phyloP scores from a whole-genome alignment of 768 basidiomycete species.

The Pleurotus djamor region DNA sequence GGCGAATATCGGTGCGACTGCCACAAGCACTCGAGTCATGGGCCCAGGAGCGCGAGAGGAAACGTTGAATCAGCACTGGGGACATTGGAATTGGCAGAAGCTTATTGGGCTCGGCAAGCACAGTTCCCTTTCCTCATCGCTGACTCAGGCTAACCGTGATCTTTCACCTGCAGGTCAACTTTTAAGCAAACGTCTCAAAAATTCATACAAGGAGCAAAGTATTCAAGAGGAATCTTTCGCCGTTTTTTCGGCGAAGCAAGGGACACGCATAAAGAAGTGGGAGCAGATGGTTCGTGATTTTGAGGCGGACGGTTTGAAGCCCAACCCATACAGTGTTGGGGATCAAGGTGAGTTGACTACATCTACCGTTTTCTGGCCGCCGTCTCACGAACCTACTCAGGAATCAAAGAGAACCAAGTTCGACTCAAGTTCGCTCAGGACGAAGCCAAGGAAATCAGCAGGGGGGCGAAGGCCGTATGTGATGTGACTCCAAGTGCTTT shows the following conservation, averaged over 20 bases:
- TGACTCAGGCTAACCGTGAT: too few species aligned
- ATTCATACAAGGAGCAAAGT: neutral
- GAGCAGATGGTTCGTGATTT: neutral
- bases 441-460: neutral
- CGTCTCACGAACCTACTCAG: too few species aligned
- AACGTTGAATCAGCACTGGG: conserved; percentile 33
- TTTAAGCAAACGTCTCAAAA: neutral
- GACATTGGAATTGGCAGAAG: conserved; percentile 32
- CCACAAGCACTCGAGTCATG: conserved; percentile 32
- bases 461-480: too few species aligned
- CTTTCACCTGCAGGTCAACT: too few species aligned
- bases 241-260: neutral
- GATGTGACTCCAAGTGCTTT: neutral
- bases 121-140: too few species aligned
- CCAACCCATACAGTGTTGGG: conserved; percentile 5
- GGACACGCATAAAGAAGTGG: neutral
- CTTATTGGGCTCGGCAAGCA: conserved; percentile 17
- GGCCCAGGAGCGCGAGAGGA: conserved; percentile 26
- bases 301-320: neutral
- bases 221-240: neutral
- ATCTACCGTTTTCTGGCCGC: too few species aligned
- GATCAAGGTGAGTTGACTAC: neutral
- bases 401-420: too few species aligned
- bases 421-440: neutral
- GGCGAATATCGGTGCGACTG: conserved; percentile 27